Evolutionary conservation across 2,329 filamentous ascomycete species (phyloP).

Genomic region (Fusarium redolens): DNA sequence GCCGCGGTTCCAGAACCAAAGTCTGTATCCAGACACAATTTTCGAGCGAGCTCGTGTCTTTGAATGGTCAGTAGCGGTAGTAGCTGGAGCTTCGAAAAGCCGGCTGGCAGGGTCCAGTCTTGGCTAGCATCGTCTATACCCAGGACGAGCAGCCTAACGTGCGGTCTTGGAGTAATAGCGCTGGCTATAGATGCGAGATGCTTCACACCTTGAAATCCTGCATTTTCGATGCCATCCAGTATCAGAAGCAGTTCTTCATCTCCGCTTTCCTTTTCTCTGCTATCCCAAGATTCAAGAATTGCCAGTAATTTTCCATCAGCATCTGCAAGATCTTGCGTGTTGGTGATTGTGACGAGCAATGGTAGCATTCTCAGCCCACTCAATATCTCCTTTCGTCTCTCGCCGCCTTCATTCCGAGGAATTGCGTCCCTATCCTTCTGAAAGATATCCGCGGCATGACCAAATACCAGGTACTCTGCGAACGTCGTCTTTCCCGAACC

Average conservation of each 20-base stretch:
- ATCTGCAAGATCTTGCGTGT: neutral
- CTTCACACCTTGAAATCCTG: neutral
- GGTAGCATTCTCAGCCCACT: neutral
- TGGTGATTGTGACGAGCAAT: neutral
- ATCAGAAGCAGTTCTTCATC: neutral
- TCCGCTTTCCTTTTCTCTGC: neutral
- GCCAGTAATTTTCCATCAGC: fast-evolving
- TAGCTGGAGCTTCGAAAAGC: neutral
- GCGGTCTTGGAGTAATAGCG: neutral
- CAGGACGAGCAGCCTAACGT: neutral
- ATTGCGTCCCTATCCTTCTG: neutral
- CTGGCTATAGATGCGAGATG: neutral
- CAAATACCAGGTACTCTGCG: neutral
- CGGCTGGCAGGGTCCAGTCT: neutral
- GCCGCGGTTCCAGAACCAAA: neutral
- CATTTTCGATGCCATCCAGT: neutral
- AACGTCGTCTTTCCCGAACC: neutral
- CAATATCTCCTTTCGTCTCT: neutral
- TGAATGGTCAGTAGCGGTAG: neutral
- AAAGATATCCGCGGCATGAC: fast-evolving
- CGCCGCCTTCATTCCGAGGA: neutral
- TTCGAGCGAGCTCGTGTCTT: neutral
- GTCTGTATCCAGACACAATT: neutral
- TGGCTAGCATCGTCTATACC: neutral
- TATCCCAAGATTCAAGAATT: neutral